Conservation (phyloP, 208 protist species). For the Blastocrithidia nonstop region DNA sequence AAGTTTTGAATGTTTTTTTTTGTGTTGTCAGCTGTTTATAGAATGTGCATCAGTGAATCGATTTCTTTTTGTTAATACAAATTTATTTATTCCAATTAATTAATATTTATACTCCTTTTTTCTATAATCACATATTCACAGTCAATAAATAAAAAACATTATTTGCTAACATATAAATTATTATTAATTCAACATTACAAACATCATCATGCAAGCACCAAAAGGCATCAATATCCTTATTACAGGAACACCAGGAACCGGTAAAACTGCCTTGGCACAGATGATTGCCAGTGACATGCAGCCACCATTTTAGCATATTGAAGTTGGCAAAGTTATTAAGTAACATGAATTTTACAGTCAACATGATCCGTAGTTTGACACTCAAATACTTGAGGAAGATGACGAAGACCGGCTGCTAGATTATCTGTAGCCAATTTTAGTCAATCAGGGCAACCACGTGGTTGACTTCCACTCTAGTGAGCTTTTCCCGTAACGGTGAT, state of each 20-base stretch:
- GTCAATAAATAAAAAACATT: no score
- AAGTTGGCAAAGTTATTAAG: constrained; percentile 87
- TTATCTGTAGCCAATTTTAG: constrained; percentile 89
- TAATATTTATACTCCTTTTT: neutral
- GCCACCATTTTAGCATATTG: constrained; percentile 48
- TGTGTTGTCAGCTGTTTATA: no score
- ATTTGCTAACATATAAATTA: no score
- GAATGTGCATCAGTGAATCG: no score
- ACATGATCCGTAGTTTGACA: constrained; percentile 89
- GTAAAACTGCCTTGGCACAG: constrained; percentile 89
- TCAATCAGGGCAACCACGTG: constrained; percentile 63
- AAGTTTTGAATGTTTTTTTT: no score
- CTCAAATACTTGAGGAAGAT: constrained; percentile 90
- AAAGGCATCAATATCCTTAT: constrained; percentile 83
- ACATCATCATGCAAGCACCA: constrained; percentile 31
- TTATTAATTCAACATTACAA: no score
- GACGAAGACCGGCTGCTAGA: constrained; percentile 86
- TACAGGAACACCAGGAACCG: constrained; percentile 93
- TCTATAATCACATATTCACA: neutral
- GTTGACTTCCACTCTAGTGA: constrained; percentile 95
- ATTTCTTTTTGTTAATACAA: no score
- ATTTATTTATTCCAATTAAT: no score
- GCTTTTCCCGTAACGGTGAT: constrained; percentile 96
- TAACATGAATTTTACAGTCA: constrained; percentile 84
- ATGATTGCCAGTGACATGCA: constrained; percentile 52